Percentiles rank a stretch among this genome's conserved stretches.
phyloP scores from a whole-genome alignment of 129 eudicot genomes.

The Tanacetum coccineum region DNA sequence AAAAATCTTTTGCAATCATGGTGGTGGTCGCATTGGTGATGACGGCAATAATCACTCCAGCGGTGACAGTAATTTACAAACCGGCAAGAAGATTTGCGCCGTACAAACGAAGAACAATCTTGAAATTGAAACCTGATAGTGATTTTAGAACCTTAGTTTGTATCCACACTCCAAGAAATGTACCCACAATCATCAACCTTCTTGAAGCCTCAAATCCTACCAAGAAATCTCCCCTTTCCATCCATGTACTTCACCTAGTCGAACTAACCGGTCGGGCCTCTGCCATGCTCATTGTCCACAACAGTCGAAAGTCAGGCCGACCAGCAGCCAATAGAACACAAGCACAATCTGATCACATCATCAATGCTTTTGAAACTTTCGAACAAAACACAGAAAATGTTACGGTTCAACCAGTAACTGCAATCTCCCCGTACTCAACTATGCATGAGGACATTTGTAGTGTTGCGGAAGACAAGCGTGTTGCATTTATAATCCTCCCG shows the following conservation, averaged over 20 bases:
- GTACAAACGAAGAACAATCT: conserved; percentile 65
- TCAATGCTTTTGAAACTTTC: conserved; percentile 78
- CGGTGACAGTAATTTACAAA: conserved; percentile 56
- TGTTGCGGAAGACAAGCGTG: conserved; percentile 77
- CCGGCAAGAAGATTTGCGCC: conserved; percentile 53
- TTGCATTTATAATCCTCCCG: conserved; percentile 66
- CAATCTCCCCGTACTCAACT: conserved; percentile 78
- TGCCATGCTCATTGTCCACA: conserved; percentile 87
- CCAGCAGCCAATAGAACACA: conserved; percentile 71
- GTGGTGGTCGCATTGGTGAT: conserved; percentile 61
- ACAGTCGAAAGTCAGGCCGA: conserved; percentile 48
- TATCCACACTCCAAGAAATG: conserved; percentile 74
- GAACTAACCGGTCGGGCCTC: conserved; percentile 91
- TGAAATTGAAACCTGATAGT: conserved; percentile 40
- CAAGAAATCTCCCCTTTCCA: conserved; percentile 54
- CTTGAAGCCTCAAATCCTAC: conserved; percentile 74
- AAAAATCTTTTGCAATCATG: conserved; percentile 75
- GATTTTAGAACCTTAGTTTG: conserved; percentile 64
- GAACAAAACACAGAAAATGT: conserved; percentile 49
- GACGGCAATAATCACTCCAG: conserved; percentile 63
- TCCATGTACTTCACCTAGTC: conserved; percentile 67
- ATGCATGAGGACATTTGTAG: conserved; percentile 88
- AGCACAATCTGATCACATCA: conserved; percentile 80
- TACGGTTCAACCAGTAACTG: conserved; percentile 73
- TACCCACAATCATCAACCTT: conserved; percentile 78